Percentiles rank a stretch among this genome's conserved stretches.
These are phyloP conservation scores for Basipetospora chlamydospora DNA, from an alignment of 2,329 filamentous ascomycete species.

Conservation along the genomic window DNA sequence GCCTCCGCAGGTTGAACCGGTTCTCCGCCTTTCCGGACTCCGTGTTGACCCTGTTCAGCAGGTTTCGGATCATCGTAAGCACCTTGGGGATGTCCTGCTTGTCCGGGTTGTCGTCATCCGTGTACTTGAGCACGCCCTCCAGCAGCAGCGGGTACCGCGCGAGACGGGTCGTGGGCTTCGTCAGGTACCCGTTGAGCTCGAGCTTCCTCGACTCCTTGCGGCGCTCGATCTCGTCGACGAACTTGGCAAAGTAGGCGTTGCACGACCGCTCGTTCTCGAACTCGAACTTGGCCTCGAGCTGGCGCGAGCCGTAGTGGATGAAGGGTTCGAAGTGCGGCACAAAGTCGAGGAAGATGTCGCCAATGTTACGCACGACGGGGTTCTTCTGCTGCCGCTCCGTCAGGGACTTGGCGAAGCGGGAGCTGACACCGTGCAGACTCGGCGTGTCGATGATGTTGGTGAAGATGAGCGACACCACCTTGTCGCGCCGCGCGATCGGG, in stretches of 20 bases:
- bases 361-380: constrained; percentile 76
- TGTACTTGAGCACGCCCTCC: constrained; percentile 85
- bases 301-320: constrained; percentile 89
- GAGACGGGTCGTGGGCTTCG: constrained; percentile 89
- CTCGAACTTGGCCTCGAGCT: constrained; percentile 92
- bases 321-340: constrained; percentile 91
- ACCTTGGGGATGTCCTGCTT: constrained; percentile 87
- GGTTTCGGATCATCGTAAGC: constrained; percentile 70
- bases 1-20: constrained; percentile 78
- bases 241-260: constrained; percentile 74
- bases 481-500: constrained; percentile 72
- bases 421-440: constrained; percentile 79
- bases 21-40: constrained; percentile 97
- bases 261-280: constrained; percentile 90
- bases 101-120: constrained; percentile 76
- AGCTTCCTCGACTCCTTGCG: constrained; percentile 94
- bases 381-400: constrained; percentile 83
- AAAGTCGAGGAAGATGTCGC: constrained; percentile 87
- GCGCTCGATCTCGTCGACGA: constrained; percentile 91
- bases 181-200: constrained; percentile 92
- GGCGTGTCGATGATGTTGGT: constrained; percentile 79
- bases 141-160: constrained; percentile 86
- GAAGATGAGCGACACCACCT: constrained; percentile 88
- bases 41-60: constrained; percentile 76
- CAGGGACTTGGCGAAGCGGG: constrained; percentile 71